Evolutionary conservation across 2,329 filamentous ascomycete species (phyloP), one percentile per base, ranked within the genome.

Genomic region (Colletotrichum camelliae): DNA sequence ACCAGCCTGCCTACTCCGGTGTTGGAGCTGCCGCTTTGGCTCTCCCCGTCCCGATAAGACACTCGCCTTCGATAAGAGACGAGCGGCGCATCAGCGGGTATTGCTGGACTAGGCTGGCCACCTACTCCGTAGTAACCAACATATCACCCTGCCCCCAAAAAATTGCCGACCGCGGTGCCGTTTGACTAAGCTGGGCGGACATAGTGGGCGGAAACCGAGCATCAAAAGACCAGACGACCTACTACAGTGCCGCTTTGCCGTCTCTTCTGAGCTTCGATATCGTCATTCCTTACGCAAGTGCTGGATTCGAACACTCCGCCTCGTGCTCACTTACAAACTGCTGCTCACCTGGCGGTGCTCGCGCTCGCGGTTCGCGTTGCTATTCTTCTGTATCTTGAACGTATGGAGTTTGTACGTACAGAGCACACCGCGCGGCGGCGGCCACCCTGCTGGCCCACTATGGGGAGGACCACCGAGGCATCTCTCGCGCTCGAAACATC

Each of bases 401-500:
- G 16, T 13, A 64, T 21, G 66, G 15, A 37, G 18, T 35, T 21
- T 31, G 27, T 35, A 24, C 1, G 21, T 21, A 39, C n/a, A n/a
- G n/a, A n/a, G n/a, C n/a, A n/a, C 15, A 24, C 18, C 24, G 37
- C 31, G 24, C 58, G 29, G 58, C 58, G 58, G 35, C 18, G 1
- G 24, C 61, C 21, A 43, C 15, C 9, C 33, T 8, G n/a, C 18
- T 39, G 64, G 43, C 29, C 58, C 64, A 69, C 48, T 29, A 15
- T 35, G 37, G 37, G 21, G 21, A 52, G 12, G 43, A 35, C 72
- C n/a, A 69, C 68, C 72, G 68, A 75, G 72, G 68, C 61, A 72
- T 61, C 61, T 75, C 70, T 70, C 58, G 43, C 57, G 37, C 39
- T 73, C 70, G 69, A 75, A 75, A 60, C 74, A 74, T 73, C 48